phyloP scores from a whole-genome alignment of 305 asterid genomes.

The Solanum hybrid region DNA sequence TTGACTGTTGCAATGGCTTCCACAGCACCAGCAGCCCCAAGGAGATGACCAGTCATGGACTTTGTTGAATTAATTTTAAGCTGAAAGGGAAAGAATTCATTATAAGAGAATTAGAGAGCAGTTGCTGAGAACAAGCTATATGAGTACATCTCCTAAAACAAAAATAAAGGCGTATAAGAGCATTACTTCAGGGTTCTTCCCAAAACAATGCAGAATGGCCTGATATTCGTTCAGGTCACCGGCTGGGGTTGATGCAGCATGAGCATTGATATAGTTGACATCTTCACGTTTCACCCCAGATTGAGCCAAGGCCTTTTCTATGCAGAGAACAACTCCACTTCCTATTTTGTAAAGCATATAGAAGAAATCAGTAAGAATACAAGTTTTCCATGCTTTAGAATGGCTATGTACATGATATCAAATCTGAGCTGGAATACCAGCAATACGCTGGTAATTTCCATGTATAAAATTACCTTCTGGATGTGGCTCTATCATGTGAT shows the following conservation, averaged over 20 bases:
- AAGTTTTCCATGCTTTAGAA: neutral
- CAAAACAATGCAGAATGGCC: conserved; percentile 32
- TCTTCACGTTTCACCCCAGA: conserved; percentile 33
- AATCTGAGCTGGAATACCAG: neutral
- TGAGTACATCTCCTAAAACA: neutral
- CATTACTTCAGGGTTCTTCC: conserved; percentile 28
- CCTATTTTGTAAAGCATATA: conserved; percentile 18
- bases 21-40: conserved; percentile 43
- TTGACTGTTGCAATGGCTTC: conserved; percentile 39
- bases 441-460: neutral
- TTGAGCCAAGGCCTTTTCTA: conserved; percentile 37
- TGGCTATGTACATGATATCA: neutral
- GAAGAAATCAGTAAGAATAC: neutral
- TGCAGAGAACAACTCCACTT: conserved; percentile 29
- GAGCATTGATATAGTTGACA: conserved; percentile 42
- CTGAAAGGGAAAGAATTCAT: conserved; percentile 8
- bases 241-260: conserved; percentile 37
- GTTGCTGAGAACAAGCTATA: neutral
- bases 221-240: conserved; percentile 33
- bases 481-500: conserved; percentile 44
- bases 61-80: conserved; percentile 35
- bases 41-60: conserved; percentile 38
- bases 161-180: neutral
- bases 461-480: conserved; percentile 27
- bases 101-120: neutral